Percentiles rank a stretch among this genome's conserved stretches.
Evolutionary conservation across 2,329 filamentous ascomycete species (phyloP).

Genomic region (Didymella segeticola): DNA sequence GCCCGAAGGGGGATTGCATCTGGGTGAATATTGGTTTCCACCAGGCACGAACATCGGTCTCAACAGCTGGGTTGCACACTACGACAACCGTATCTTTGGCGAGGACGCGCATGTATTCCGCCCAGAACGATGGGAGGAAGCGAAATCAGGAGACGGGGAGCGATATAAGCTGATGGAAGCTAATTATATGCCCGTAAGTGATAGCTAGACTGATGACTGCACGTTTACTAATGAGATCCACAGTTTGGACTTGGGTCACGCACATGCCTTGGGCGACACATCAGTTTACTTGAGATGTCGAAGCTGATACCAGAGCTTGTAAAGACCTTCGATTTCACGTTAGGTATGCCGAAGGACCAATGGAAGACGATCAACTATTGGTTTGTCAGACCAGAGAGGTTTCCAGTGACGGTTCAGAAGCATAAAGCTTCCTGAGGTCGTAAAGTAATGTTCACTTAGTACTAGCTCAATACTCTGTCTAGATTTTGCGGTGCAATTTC

Average conservation of each 20-base stretch:
- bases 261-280: too few species aligned
- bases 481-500: too few species aligned
- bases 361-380: background rate
- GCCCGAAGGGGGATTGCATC: conserved; percentile 41
- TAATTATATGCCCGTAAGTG: too few species aligned
- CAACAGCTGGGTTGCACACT: conserved; percentile 24
- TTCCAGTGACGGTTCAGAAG: background rate
- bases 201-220: too few species aligned
- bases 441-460: too few species aligned
- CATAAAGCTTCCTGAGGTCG: too few species aligned
- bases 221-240: too few species aligned
- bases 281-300: too few species aligned
- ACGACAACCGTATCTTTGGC: conserved; percentile 16
- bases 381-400: background rate
- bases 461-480: too few species aligned
- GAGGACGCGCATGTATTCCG: conserved; percentile 15
- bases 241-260: too few species aligned
- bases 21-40: conserved; percentile 10
- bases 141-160: background rate
- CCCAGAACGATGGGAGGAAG: conserved; percentile 27
- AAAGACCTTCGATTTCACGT: too few species aligned
- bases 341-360: background rate
- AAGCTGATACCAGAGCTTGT: too few species aligned
- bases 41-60: conserved; percentile 22
- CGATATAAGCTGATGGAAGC: background rate